A percentile compares a stretch with the other conserved stretches of the same genome.
Conservation (phyloP, 768 basidiomycete genomes). For the Tylopilus subfusipes region DNA sequence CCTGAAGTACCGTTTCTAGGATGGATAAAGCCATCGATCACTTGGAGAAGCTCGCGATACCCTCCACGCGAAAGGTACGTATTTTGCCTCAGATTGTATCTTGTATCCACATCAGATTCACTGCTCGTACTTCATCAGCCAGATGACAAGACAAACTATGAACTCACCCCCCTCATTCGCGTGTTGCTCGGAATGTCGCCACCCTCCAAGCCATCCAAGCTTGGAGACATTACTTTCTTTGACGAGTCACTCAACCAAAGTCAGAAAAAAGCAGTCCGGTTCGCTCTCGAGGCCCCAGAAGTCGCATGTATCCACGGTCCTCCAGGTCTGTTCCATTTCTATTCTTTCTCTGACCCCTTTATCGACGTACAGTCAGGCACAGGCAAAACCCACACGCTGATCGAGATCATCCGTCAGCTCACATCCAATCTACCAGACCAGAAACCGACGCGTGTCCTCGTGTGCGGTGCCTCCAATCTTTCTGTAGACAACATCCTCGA, state of each 20-base stretch:
- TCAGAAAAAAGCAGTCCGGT: slow-evolving; percentile 79
- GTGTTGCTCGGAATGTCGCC: slow-evolving; percentile 67
- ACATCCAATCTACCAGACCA: slow-evolving; percentile 43
- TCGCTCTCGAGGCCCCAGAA: slow-evolving; percentile 76
- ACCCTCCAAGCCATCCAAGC: slow-evolving; percentile 38
- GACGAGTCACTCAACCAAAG: slow-evolving; percentile 76
- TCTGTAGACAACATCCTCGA: slow-evolving; percentile 96
- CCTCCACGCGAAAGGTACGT: slow-evolving; percentile 24
- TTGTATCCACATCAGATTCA: background rate
- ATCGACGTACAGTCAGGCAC: slow-evolving; percentile 48
- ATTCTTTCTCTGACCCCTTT: background rate
- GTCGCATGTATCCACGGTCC: slow-evolving; percentile 96
- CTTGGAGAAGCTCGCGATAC: slow-evolving; percentile 46
- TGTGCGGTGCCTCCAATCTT: slow-evolving; percentile 92
- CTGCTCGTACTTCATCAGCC: slow-evolving; percentile 19
- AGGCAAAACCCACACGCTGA: slow-evolving; percentile 93
- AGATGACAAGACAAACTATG: slow-evolving; percentile 41
- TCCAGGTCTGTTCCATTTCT: slow-evolving; percentile 54
- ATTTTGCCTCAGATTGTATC: background rate
- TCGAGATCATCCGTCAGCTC: slow-evolving; percentile 89
- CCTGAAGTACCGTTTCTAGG: slow-evolving; percentile 37
- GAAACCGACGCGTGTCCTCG: slow-evolving; percentile 62
- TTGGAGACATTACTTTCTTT: slow-evolving; percentile 57
- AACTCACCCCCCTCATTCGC: slow-evolving; percentile 51
- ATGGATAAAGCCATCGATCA: slow-evolving; percentile 83